These are phyloP conservation scores for Fusarium decemcellulare DNA, from an alignment of 2,329 filamentous ascomycete genomes.

Conservation along the genomic window DNA sequence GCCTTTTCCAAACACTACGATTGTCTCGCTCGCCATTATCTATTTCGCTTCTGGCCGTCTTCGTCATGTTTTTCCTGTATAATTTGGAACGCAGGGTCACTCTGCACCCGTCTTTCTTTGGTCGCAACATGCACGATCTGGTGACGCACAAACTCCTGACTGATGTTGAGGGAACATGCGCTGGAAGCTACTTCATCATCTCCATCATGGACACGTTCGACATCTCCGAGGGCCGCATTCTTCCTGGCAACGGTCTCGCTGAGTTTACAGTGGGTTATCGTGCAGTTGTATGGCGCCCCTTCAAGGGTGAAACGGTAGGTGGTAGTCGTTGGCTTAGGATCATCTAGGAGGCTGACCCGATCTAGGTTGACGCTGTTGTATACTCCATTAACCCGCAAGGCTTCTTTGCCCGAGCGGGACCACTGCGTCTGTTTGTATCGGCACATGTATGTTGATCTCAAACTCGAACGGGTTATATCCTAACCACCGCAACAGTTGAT, in stretches of 20 bases:
- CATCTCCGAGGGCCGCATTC: conserved; percentile 92
- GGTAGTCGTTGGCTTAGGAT: conserved; percentile 29
- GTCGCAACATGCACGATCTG: conserved; percentile 91
- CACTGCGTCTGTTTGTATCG: conserved; percentile 83
- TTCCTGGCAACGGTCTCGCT: conserved; percentile 91
- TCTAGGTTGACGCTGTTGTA: conserved; percentile 92
- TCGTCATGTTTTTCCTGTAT: conserved; percentile 95
- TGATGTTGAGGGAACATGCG: conserved; percentile 96
- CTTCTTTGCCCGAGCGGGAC: conserved; percentile 89
- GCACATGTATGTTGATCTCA: conserved; percentile 76
- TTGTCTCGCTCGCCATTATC: conserved; percentile 9
- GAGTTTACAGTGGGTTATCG: conserved; percentile 97
- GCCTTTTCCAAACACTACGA: not conserved
- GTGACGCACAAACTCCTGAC: conserved; percentile 90
- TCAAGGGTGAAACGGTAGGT: conserved; percentile 95
- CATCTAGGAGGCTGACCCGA: conserved; percentile 50
- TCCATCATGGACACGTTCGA: conserved; percentile 98
- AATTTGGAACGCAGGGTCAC: conserved; percentile 96
- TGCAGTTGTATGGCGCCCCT: conserved; percentile 97
- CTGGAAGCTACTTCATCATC: conserved; percentile 97
- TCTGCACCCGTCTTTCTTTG: conserved; percentile 97
- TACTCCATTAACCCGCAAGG: conserved; percentile 92
- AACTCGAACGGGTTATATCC: not conserved
- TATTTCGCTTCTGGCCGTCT: conserved; percentile 19
- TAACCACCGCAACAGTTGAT: conserved; percentile 76